Percentiles rank a stretch among this genome's conserved stretches.
Conservation (phyloP, 2,329 filamentous ascomycete species). For the Colletotrichum costaricense region DNA sequence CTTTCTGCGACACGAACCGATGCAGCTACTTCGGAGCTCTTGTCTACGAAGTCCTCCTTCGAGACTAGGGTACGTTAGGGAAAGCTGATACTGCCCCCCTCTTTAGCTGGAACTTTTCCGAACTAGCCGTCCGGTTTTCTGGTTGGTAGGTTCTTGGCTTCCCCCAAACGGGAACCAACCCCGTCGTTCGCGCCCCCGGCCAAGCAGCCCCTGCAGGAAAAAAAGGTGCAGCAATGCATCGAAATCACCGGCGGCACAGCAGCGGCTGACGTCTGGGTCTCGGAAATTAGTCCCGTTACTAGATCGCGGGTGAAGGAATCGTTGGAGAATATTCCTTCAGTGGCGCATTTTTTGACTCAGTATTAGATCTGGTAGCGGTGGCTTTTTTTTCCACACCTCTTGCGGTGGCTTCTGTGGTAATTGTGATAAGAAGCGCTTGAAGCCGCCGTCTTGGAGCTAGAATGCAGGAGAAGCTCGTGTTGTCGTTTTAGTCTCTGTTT, state of each 20-base stretch:
- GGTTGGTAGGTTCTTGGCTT: constrained; percentile 17
- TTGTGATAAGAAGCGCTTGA: neutral
- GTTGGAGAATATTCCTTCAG: constrained; percentile 10
- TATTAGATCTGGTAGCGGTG: neutral
- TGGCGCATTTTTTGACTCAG: neutral
- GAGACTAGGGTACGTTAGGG: neutral
- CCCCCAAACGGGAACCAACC: constrained; percentile 15
- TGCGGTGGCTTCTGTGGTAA: neutral
- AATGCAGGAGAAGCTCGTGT: neutral
- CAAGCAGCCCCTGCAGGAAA: constrained; percentile 28
- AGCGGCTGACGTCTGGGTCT: neutral
- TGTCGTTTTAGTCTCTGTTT: constrained; percentile 1
- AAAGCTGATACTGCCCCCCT: neutral
- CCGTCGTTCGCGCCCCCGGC: constrained; percentile 13
- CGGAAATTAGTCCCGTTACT: constrained; percentile 24
- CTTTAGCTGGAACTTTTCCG: neutral
- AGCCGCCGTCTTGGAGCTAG: neutral
- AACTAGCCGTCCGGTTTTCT: neutral
- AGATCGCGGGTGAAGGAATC: neutral
- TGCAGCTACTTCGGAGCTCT: neutral
- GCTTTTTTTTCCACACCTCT: neutral
- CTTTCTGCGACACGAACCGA: neutral
- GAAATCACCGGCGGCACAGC: constrained; percentile 26
- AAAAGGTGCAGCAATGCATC: neutral
- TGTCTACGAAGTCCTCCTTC: neutral